A percentile compares a stretch with the other conserved stretches of the same genome.
These are phyloP conservation scores for Camelina hispida DNA, from an alignment of 345 rosid species.

Conservation along the genomic window DNA sequence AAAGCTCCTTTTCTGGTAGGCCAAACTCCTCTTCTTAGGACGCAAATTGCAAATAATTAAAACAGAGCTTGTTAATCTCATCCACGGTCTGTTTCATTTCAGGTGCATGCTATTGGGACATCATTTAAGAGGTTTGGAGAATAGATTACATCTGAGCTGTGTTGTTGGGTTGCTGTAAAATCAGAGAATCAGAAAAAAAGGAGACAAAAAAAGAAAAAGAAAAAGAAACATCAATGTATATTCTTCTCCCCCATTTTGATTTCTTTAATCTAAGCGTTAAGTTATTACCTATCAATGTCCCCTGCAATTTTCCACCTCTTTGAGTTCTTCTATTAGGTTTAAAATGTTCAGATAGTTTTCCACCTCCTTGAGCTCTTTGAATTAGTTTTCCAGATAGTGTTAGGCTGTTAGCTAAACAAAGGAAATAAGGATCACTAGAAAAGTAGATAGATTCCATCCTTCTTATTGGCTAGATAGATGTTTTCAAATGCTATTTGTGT, in stretches of 20 bases:
- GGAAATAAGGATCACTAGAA: slow-evolving; percentile 12
- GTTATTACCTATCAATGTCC: slow-evolving; percentile 26
- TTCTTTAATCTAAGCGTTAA: slow-evolving; percentile 39
- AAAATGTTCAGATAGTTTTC: slow-evolving; percentile 7
- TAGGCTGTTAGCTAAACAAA: slow-evolving; percentile 1
- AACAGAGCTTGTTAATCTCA: slow-evolving; percentile 10
- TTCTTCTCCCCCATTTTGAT: slow-evolving; percentile 47
- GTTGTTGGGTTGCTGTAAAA: slow-evolving; percentile 84
- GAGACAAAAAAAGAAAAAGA: slow-evolving; percentile 3
- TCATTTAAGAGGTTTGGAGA: slow-evolving; percentile 95
- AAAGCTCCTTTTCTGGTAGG: slow-evolving; percentile 90
- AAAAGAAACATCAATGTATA: slow-evolving; percentile 48
- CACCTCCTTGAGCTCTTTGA: not conserved
- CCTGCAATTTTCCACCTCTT: slow-evolving; percentile 11
- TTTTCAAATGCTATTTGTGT: slow-evolving; percentile 12
- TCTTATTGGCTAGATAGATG: not conserved
- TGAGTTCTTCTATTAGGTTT: slow-evolving; percentile 7
- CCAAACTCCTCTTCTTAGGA: slow-evolving; percentile 7
- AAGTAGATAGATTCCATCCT: not conserved
- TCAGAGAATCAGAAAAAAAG: slow-evolving; percentile 26
- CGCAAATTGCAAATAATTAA: not conserved
- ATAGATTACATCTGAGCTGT: slow-evolving; percentile 87
- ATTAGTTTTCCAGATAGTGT: slow-evolving; percentile 11
- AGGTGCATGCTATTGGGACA: slow-evolving; percentile 98
- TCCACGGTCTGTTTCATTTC: slow-evolving; percentile 19